These are phyloP conservation scores for Rosa hybrid DNA, from an alignment of 331 rosid species.

Conservation along the genomic window DNA sequence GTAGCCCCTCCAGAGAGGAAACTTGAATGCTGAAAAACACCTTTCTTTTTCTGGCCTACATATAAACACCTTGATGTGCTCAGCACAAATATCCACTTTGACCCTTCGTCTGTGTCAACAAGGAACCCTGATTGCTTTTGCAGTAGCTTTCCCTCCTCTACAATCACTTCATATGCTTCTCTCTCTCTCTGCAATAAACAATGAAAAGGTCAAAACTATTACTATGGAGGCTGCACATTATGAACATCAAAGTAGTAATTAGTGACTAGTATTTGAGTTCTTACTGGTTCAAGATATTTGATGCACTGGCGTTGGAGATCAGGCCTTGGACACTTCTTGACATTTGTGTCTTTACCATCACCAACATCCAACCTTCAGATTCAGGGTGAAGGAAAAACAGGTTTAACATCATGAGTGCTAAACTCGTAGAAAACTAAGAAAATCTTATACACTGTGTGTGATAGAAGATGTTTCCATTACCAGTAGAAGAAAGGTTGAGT, in stretches of 20 bases:
- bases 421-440: background rate
- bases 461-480: slow-evolving; percentile 32
- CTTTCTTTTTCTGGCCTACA: slow-evolving; percentile 74
- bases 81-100: slow-evolving; percentile 92
- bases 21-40: slow-evolving; percentile 84
- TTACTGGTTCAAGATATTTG: slow-evolving; percentile 81
- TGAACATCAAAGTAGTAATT: background rate
- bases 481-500: slow-evolving; percentile 85
- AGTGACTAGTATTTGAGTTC: slow-evolving; percentile 17
- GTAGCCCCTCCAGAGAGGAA: slow-evolving; percentile 85
- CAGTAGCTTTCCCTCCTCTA: slow-evolving; percentile 60
- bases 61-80: slow-evolving; percentile 68
- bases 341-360: slow-evolving; percentile 60
- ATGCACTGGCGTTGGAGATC: slow-evolving; percentile 62
- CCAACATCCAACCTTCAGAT: slow-evolving; percentile 84
- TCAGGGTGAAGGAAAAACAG: background rate
- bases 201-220: background rate
- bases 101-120: slow-evolving; percentile 61
- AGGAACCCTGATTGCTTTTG: slow-evolving; percentile 40
- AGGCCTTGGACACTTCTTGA: slow-evolving; percentile 47
- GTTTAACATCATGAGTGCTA: background rate
- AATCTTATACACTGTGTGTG: background rate
- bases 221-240: background rate
- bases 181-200: slow-evolving; percentile 59
- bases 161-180: slow-evolving; percentile 65